Percentiles rank a stretch among this genome's conserved stretches.
Evolutionary conservation across 352 stramenopile genomes (phyloP).

Genomic region (Phytophthora agathidicida): DNA sequence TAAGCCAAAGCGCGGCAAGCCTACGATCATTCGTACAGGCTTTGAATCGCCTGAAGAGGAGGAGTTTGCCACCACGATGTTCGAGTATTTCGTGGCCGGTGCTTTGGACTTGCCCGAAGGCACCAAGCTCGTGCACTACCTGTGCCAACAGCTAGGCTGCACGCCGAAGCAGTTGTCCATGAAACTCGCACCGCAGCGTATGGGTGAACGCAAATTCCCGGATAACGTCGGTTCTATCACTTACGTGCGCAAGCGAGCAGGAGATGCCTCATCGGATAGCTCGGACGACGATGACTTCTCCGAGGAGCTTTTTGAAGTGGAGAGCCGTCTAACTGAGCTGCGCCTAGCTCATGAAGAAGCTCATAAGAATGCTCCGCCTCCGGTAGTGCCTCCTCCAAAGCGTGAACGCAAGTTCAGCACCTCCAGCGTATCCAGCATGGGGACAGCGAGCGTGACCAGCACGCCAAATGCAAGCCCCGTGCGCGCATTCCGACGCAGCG

Average conservation of each 20-base stretch:
- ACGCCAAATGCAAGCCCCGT: constrained; percentile 32
- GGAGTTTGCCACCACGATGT: constrained; percentile 55
- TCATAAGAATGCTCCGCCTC: constrained; percentile 28
- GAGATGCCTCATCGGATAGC: constrained; percentile 12
- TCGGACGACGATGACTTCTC: constrained; percentile 39
- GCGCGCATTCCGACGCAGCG: constrained; percentile 53
- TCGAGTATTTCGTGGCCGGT: constrained; percentile 73
- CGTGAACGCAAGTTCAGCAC: constrained; percentile 35
- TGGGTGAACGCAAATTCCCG: constrained; percentile 60
- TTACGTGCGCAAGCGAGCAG: constrained; percentile 44
- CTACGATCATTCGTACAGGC: constrained; percentile 77
- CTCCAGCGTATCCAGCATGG: constrained; percentile 32
- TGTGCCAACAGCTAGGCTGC: constrained; percentile 64
- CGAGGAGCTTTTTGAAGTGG: constrained; percentile 57
- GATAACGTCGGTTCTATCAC: constrained; percentile 63
- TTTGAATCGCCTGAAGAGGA: constrained; percentile 75
- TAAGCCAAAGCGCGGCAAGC: constrained; percentile 42
- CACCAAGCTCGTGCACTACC: constrained; percentile 60
- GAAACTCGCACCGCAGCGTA: constrained; percentile 64
- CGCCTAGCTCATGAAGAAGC: constrained; percentile 51
- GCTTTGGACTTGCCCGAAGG: constrained; percentile 55
- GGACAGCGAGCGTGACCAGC: constrained; percentile 22
- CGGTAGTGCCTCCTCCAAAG: constrained; percentile 18
- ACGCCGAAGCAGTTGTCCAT: constrained; percentile 66
- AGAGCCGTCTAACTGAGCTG: constrained; percentile 53